phyloP scores from a whole-genome alignment of 805 yeast genomes.

The Cyberlindnera bimundalis region DNA sequence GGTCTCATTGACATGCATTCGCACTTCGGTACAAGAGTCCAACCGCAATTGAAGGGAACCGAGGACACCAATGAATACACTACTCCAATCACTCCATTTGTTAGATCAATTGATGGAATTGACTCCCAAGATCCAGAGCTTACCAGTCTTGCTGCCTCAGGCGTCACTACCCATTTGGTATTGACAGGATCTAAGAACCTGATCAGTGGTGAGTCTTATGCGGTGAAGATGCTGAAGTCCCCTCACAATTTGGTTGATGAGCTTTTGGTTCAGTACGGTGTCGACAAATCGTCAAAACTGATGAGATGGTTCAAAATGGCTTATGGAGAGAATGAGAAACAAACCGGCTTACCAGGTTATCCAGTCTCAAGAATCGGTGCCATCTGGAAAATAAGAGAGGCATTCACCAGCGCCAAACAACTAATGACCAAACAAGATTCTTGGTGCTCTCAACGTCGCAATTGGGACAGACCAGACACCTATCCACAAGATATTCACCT shows the following conservation, averaged over 20 bases:
- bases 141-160: slow-evolving; percentile 3
- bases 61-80: slow-evolving; percentile 12
- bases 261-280: slow-evolving; percentile 8
- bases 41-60: slow-evolving; percentile 8
- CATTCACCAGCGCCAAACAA: slow-evolving; percentile 4
- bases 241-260: slow-evolving; percentile 10
- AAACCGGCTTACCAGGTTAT: slow-evolving; percentile 7
- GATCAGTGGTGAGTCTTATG: slow-evolving; percentile 9
- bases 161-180: slow-evolving; percentile 9
- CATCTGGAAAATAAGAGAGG: slow-evolving; percentile 9
- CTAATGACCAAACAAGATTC: slow-evolving; percentile 3
- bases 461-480: slow-evolving; percentile 3
- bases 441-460: slow-evolving; percentile 2
- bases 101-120: slow-evolving; percentile 8
- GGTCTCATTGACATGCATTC: slow-evolving; percentile 12
- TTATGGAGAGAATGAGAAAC: slow-evolving; percentile 11
- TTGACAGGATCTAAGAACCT: slow-evolving; percentile 10
- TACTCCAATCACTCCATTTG: slow-evolving; percentile 9
- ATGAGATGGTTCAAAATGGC: slow-evolving; percentile 13
- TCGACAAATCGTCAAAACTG: slow-evolving; percentile 1
- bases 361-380: slow-evolving; percentile 9
- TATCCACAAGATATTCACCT: slow-evolving; percentile 5
- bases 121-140: slow-evolving; percentile 10
- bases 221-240: slow-evolving; percentile 6
- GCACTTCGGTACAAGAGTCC: slow-evolving; percentile 9